These are phyloP conservation scores for Thermothelomyces thermophilus DNA, from an alignment of 2,329 filamentous ascomycete species.

Conservation along the genomic window DNA sequence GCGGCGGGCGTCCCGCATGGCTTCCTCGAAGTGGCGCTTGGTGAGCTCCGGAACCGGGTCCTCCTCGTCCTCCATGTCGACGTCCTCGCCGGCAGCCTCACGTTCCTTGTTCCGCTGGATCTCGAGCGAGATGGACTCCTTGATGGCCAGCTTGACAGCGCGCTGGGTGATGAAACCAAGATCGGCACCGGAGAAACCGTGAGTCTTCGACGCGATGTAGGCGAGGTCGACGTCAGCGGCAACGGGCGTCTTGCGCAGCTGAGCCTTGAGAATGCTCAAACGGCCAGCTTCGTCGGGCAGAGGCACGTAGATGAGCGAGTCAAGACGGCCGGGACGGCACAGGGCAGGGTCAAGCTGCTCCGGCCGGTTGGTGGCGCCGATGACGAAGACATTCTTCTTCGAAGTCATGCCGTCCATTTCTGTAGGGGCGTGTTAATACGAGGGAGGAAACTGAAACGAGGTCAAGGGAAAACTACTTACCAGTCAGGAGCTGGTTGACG, in stretches of 20 bases:
- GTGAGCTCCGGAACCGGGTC: constrained; percentile 95
- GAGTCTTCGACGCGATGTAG: constrained; percentile 93
- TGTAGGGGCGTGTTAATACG: constrained; percentile 19
- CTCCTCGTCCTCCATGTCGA: constrained; percentile 82
- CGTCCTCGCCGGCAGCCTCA: constrained; percentile 74
- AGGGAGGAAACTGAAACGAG: background rate
- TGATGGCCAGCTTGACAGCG: constrained; percentile 98
- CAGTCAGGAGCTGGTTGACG: constrained; percentile 97
- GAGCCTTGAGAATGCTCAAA: constrained; percentile 83
- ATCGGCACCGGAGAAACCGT: constrained; percentile 99
- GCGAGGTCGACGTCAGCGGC: constrained; percentile 77
- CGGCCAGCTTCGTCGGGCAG: constrained; percentile 88
- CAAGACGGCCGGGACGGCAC: constrained; percentile 96
- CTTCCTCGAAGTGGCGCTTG: constrained; percentile 96
- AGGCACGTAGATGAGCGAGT: constrained; percentile 97
- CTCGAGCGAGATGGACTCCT: constrained; percentile 83
- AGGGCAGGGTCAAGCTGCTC: constrained; percentile 98
- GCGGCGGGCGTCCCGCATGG: constrained; percentile 88
- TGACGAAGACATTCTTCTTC: constrained; percentile 99
- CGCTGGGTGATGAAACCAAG: constrained; percentile 98
- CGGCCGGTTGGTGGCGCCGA: constrained; percentile 95
- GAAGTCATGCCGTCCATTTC: constrained; percentile 99
- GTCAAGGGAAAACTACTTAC: constrained; percentile 44
- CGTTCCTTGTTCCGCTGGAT: constrained; percentile 87
- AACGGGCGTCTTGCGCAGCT: constrained; percentile 97